These are phyloP conservation scores for Amauroascus verrucosus DNA, from an alignment of 2,329 filamentous ascomycete genomes.

Conservation along the genomic window DNA sequence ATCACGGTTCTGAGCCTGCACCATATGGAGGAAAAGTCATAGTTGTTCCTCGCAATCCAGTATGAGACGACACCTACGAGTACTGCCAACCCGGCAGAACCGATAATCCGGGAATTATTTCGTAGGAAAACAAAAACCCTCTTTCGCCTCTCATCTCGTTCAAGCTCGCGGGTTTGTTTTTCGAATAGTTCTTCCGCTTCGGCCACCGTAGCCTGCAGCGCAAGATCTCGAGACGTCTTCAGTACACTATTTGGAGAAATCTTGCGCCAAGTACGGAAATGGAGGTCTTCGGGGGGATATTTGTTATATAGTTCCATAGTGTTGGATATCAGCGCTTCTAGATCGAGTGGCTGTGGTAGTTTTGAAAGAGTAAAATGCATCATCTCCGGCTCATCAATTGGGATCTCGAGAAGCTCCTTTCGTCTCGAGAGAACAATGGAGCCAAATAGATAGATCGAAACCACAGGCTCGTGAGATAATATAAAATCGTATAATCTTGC, in stretches of 20 bases:
- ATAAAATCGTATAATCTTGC: constrained; percentile 86
- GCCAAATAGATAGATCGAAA: constrained; percentile 84
- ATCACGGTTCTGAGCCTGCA: background rate
- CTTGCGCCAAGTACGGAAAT: constrained; percentile 52
- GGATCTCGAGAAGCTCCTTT: constrained; percentile 75
- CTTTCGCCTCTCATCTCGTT: constrained; percentile 50
- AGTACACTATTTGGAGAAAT: constrained; percentile 71
- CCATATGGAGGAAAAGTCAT: background rate
- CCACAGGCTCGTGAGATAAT: constrained; percentile 74
- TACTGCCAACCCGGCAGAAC: constrained; percentile 54
- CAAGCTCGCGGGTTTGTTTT: constrained; percentile 62
- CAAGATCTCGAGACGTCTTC: constrained; percentile 60
- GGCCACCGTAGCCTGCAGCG: constrained; percentile 48
- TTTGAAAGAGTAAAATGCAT: constrained; percentile 80
- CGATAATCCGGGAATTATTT: constrained; percentile 56
- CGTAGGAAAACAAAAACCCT: constrained; percentile 45
- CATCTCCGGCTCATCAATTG: constrained; percentile 78
- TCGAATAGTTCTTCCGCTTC: constrained; percentile 61
- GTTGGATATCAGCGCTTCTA: constrained; percentile 63
- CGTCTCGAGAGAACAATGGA: constrained; percentile 73
- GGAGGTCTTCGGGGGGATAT: constrained; percentile 63
- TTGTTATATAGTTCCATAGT: constrained; percentile 54
- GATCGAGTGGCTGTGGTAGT: constrained; percentile 66
- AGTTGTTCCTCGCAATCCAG: constrained; percentile 46
- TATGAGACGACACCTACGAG: constrained; percentile 58